Evolutionary conservation across 2,329 filamentous ascomycete species (phyloP).

Genomic region (Byssoonygena ceratinophila): DNA sequence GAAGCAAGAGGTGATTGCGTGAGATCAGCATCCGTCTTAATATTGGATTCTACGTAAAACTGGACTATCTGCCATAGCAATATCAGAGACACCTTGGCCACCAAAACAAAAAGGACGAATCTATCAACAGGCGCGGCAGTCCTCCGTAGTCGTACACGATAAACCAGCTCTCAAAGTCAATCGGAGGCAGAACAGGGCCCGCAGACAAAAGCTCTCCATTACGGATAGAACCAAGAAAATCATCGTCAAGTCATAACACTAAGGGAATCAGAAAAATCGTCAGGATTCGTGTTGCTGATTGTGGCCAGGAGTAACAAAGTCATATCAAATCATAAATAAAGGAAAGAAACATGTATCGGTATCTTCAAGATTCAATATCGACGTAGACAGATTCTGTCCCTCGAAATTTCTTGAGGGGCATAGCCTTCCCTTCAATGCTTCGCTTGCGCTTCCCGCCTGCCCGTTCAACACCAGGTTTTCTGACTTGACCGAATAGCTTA

Average conservation of each 20-base stretch:
- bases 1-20: neutral
- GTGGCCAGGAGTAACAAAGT: neutral
- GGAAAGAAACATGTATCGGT: neutral
- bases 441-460: slow-evolving; percentile 32
- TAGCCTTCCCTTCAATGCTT: slow-evolving; percentile 27
- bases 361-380: slow-evolving; percentile 40
- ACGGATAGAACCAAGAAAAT: neutral
- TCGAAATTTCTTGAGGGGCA: slow-evolving; percentile 42
- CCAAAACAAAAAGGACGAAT: neutral
- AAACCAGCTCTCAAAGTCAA: neutral
- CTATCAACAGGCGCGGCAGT: neutral
- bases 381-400: slow-evolving; percentile 43
- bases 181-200: neutral
- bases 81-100: neutral
- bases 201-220: neutral
- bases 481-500: slow-evolving; percentile 53
- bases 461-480: slow-evolving; percentile 42
- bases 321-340: neutral
- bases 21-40: neutral
- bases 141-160: slow-evolving; percentile 2
- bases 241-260: neutral
- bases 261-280: slow-evolving; percentile 1
- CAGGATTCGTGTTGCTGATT: neutral
- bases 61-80: neutral
- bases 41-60: slow-evolving; percentile 1